A percentile compares a stretch with the other conserved stretches of the same genome.
These are phyloP conservation scores for Stephania japonica DNA, from an alignment of 164 flowering plant species.

Conservation along the genomic window DNA sequence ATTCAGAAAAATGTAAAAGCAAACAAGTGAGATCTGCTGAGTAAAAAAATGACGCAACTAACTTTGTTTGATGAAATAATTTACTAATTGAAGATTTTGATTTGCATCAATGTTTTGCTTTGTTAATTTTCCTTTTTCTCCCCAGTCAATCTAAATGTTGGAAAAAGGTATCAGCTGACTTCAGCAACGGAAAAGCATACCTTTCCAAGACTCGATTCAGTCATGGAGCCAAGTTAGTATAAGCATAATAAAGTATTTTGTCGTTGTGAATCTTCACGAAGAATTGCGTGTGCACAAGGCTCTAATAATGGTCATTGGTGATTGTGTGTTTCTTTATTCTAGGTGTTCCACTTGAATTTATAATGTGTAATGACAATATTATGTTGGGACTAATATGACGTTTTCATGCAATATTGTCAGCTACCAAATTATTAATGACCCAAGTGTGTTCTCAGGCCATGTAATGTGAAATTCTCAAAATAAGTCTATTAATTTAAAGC, in stretches of 20 bases:
- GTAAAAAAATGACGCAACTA: conserved; percentile 5
- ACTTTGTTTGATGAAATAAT: not conserved
- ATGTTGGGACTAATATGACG: not conserved
- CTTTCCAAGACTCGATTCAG: conserved; percentile 16
- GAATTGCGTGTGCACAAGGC: not conserved
- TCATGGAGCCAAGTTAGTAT: conserved; percentile 32
- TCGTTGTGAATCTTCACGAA: not conserved
- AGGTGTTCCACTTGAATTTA: not conserved
- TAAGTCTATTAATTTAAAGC: no score
- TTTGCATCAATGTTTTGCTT: not conserved
- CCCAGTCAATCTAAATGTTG: conserved; percentile 28
- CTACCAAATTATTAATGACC: not conserved
- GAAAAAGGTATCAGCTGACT: conserved; percentile 59
- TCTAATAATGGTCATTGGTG: not conserved
- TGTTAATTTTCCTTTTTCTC: not conserved
- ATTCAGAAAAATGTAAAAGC: conserved; percentile 26
- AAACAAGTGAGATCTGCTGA: conserved; percentile 33
- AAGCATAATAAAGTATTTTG: conserved; percentile 18
- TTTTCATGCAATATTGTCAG: not conserved
- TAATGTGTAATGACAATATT: not conserved
- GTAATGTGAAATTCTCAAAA: no score
- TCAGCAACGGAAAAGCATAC: conserved; percentile 38
- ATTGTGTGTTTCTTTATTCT: not conserved
- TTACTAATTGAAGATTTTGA: not conserved
- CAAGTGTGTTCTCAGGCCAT: not conserved